Percentiles rank a stretch among this genome's conserved stretches.
phyloP scores from a whole-genome alignment of 2,329 filamentous ascomycete species.

The Cladosporium velox region DNA sequence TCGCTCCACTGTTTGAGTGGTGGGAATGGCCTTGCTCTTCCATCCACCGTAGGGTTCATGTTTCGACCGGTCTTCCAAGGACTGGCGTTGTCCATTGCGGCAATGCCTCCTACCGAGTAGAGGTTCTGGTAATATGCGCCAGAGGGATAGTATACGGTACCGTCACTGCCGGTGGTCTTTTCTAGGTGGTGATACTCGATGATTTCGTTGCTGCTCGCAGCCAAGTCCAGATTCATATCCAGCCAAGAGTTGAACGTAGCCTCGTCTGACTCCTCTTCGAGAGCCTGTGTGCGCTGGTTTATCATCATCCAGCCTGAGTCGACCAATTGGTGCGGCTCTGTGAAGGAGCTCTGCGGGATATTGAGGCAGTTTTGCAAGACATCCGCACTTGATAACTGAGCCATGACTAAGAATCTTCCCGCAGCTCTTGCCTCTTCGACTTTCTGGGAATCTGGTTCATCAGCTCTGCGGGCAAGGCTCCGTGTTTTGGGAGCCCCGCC shows the following conservation, averaged over 20 bases:
- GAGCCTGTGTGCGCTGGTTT: background rate
- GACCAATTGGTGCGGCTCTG: background rate
- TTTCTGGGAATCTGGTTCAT: background rate
- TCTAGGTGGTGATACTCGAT: constrained; percentile 11
- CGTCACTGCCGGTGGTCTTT: constrained; percentile 7
- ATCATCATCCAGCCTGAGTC: constrained; percentile 11
- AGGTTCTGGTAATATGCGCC: constrained; percentile 14
- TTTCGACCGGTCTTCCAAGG: constrained; percentile 9
- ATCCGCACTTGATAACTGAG: background rate
- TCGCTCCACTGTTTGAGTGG: constrained; percentile 20
- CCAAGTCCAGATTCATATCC: constrained; percentile 8
- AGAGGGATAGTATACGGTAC: constrained; percentile 6
- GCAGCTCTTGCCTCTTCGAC: background rate
- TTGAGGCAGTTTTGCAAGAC: constrained; percentile 2
- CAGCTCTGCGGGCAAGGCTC: background rate
- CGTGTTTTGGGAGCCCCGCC: background rate
- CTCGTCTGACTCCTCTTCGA: background rate
- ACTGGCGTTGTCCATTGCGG: constrained; percentile 12
- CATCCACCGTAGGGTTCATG: constrained; percentile 10
- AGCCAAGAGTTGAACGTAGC: constrained; percentile 15
- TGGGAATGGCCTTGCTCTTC: background rate
- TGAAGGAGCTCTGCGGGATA: constrained; percentile 14
- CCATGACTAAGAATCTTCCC: constrained; percentile 8
- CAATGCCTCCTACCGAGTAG: constrained; percentile 10
- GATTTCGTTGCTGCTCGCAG: background rate